Evolutionary conservation across 2,329 filamentous ascomycete genomes (phyloP).

Genomic region (Aspergillus sergii): DNA sequence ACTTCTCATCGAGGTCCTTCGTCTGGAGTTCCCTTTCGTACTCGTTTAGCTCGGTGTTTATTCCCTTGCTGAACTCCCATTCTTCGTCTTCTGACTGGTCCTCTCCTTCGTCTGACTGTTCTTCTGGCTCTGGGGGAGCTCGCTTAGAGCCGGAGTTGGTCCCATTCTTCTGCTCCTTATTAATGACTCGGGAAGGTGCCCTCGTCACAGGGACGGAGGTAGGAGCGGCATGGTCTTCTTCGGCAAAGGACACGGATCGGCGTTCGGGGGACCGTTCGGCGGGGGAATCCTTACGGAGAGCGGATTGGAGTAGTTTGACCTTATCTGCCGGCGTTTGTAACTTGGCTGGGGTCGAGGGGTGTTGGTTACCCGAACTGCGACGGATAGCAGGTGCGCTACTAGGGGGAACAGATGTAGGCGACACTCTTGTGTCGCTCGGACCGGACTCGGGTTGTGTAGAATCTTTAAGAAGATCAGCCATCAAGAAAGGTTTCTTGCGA

Average conservation of each 20-base stretch:
- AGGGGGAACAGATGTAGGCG: constrained; percentile 9
- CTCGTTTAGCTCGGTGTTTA: background rate
- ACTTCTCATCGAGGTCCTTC: background rate
- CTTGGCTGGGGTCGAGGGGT: constrained; percentile 17
- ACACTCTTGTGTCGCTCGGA: constrained; percentile 1
- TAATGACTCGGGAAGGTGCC: constrained; percentile 5
- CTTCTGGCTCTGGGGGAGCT: background rate
- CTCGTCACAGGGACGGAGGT: constrained; percentile 13
- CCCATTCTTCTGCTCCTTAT: constrained; percentile 4
- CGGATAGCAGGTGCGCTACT: constrained; percentile 13
- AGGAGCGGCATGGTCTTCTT: constrained; percentile 19
- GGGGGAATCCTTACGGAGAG: constrained; percentile 28
- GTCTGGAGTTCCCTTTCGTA: background rate
- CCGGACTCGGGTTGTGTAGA: constrained; percentile 4
- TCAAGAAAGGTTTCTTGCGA: constrained; percentile 15
- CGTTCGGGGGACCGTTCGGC: constrained; percentile 16
- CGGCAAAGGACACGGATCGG: constrained; percentile 32
- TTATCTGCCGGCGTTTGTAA: constrained; percentile 19
- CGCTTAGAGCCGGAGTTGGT: background rate
- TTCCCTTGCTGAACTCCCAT: background rate
- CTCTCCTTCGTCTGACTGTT: background rate
- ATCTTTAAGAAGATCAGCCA: constrained; percentile 13
- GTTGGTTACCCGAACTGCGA: constrained; percentile 12
- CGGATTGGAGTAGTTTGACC: constrained; percentile 23
- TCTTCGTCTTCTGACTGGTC: background rate